These are phyloP conservation scores for Debaryomycetaceae sp. DNA, from an alignment of 1,139 yeast genomes.

Conservation along the genomic window DNA sequence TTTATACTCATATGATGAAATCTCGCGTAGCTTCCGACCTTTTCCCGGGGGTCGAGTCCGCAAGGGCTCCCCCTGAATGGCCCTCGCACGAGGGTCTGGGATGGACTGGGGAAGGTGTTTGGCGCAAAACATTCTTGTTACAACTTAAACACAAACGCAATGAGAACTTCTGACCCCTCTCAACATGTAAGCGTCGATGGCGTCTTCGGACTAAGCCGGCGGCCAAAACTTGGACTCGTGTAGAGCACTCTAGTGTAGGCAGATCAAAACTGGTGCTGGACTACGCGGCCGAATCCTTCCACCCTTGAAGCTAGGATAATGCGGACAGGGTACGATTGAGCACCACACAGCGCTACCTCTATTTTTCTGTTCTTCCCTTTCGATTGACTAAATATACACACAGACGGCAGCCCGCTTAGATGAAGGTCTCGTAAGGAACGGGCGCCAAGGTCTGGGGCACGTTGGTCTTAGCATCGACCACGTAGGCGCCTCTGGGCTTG, in stretches of 20 bases:
- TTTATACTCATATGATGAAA: constrained; percentile 58
- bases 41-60: constrained; percentile 47
- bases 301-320: constrained; percentile 8
- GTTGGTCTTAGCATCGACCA: constrained; percentile 73
- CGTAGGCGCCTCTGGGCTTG: constrained; percentile 91
- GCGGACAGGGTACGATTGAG: constrained; percentile 7
- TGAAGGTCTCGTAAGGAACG: constrained; percentile 98
- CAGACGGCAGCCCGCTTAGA: constrained; percentile 45
- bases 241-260: too few relatives aligned
- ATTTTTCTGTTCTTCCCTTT: constrained; percentile 1
- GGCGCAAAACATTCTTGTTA: constrained; percentile 62
- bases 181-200: not conserved
- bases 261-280: constrained; percentile 8
- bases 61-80: constrained; percentile 35
- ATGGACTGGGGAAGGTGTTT: constrained; percentile 53
- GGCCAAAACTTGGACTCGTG: too few relatives aligned
- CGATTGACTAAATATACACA: too few relatives aligned
- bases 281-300: constrained; percentile 7
- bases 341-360: constrained; percentile 5
- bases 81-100: constrained; percentile 41
- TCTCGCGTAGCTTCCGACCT: constrained; percentile 49
- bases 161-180: constrained; percentile 46
- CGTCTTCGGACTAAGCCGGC: too few relatives aligned
- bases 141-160: constrained; percentile 37
- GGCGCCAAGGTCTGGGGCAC: constrained; percentile 98